phyloP scores from a whole-genome alignment of 805 yeast species.

The Kodamaea fukazawae region DNA sequence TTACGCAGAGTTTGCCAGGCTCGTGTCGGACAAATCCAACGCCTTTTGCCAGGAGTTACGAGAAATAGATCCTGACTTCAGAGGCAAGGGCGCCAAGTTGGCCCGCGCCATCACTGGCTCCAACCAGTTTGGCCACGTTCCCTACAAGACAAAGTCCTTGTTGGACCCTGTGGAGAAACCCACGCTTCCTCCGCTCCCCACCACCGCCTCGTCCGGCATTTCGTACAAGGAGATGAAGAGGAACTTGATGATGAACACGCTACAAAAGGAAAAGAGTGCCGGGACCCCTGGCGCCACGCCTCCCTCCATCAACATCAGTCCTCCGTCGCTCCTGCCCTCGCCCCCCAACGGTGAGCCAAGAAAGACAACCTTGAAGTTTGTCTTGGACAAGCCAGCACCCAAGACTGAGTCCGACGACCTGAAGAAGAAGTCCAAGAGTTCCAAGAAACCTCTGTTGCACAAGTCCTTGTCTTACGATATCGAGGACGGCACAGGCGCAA shows the following conservation, averaged over 20 bases:
- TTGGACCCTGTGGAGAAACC: slow-evolving; percentile 26
- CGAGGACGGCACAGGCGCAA: slow-evolving; percentile 5
- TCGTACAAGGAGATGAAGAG: slow-evolving; percentile 36
- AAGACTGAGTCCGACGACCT: slow-evolving; percentile 11
- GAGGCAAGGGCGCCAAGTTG: slow-evolving; percentile 40
- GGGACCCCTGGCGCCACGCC: slow-evolving; percentile 8
- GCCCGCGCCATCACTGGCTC: slow-evolving; percentile 44
- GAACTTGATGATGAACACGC: slow-evolving; percentile 19
- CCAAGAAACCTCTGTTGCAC: slow-evolving; percentile 17
- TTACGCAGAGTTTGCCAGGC: slow-evolving; percentile 24
- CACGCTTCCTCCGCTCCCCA: slow-evolving; percentile 6
- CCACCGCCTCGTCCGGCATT: slow-evolving; percentile 14
- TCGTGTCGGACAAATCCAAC: slow-evolving; percentile 35
- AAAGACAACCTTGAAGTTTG: slow-evolving; percentile 31
- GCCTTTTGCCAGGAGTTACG: slow-evolving; percentile 35
- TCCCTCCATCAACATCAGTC: slow-evolving; percentile 8
- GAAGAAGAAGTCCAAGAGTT: slow-evolving; percentile 10
- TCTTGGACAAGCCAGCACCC: slow-evolving; percentile 16
- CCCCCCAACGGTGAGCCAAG: slow-evolving; percentile 19
- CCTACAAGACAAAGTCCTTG: slow-evolving; percentile 42
- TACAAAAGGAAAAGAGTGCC: slow-evolving; percentile 9
- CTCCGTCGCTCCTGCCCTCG: slow-evolving; percentile 9
- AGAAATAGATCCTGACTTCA: slow-evolving; percentile 36
- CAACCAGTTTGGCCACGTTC: slow-evolving; percentile 35
- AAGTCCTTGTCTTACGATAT: slow-evolving; percentile 40